Conservation (phyloP, 2,329 filamentous ascomycete genomes). For the Cladophialophora immunda region DNA sequence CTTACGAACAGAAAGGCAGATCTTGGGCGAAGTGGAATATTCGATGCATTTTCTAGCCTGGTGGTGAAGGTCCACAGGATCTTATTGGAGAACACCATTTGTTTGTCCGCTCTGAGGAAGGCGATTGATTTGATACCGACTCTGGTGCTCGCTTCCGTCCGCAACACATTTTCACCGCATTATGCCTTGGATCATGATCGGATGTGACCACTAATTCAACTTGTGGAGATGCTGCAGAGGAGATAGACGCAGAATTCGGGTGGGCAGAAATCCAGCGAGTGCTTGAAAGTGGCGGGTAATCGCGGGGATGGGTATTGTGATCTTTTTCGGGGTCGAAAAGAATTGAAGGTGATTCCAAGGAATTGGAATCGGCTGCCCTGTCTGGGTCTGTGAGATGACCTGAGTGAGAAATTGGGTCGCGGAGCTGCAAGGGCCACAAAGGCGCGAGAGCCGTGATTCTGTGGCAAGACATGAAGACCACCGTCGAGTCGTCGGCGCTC, state of each 20-base stretch:
- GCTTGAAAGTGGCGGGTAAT: background rate
- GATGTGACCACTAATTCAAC: constrained; percentile 1
- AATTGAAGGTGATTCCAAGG: background rate
- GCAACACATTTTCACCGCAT: constrained; percentile 10
- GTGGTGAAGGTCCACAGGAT: constrained; percentile 33
- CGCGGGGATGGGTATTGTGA: background rate
- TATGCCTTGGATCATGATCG: constrained; percentile 1
- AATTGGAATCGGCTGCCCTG: background rate
- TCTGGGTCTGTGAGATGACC: background rate
- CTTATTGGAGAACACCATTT: constrained; percentile 19
- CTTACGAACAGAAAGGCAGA: constrained; percentile 6
- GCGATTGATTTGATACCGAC: constrained; percentile 31
- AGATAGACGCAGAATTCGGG: background rate
- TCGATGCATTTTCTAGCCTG: constrained; percentile 23
- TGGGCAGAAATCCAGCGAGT: background rate
- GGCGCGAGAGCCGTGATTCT: background rate
- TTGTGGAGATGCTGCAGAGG: background rate
- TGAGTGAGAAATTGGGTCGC: background rate
- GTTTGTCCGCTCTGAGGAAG: constrained; percentile 13
- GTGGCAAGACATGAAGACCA: background rate
- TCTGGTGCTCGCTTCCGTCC: constrained; percentile 14
- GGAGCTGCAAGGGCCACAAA: background rate
- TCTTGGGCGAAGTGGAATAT: constrained; percentile 12
- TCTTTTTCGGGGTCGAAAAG: background rate
- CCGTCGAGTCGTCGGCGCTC: background rate